Evolutionary conservation across 225 moss, liverwort and hornwort genomes (phyloP), one percentile per base, ranked within the genome.

Genomic region (Ulota crispa): DNA sequence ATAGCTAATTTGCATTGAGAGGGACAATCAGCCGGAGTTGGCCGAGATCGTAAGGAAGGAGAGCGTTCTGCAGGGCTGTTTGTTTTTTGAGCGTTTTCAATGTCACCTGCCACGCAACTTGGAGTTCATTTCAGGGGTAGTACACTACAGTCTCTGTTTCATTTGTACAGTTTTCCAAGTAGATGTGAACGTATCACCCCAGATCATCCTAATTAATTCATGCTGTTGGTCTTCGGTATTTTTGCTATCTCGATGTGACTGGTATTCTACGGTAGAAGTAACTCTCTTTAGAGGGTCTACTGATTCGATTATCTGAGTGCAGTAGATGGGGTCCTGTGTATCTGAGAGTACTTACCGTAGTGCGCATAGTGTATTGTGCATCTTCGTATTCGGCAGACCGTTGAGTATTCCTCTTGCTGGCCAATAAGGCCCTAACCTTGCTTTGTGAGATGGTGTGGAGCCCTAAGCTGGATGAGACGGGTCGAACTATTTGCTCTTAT

Each of bases 111-210:
- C 26, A 27, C 67, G 60, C 9, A 76, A 76, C 70, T 64, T 80
- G 24, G 26, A 50, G 21, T 52, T 72, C 27, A 64, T 64, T 23
- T 13, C 37, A 47, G 64, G n/a, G 15, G 50, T 71, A 12, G 11
- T 43, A 43, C 43, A 12, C 12, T 13, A 43, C 10, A 43, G 39
- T 20, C 26, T 52, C 13, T 71, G 41, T 59, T 86, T 30, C 37
- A 64, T 34, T 75, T 80, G 80, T 72, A 45, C 67, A 71, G 24
- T 72, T 80, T 43, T 82, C 73, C 52, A 60, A 85, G 53, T 62
- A 68, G 75, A 41, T 74, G 42, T 69, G 53, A 61, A 31, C 69
- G 39, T 79, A 52, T 39, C 27, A 61, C 42, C 60, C 42, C 60
- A 41, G 61, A 75, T 2, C 75, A 43, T 31, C 76, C 28, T 41